Percentiles rank a stretch among this genome's conserved stretches.
Evolutionary conservation across 192 early-diverging fungal species (phyloP).

Genomic region (Rhizoclosmatium globosum): DNA sequence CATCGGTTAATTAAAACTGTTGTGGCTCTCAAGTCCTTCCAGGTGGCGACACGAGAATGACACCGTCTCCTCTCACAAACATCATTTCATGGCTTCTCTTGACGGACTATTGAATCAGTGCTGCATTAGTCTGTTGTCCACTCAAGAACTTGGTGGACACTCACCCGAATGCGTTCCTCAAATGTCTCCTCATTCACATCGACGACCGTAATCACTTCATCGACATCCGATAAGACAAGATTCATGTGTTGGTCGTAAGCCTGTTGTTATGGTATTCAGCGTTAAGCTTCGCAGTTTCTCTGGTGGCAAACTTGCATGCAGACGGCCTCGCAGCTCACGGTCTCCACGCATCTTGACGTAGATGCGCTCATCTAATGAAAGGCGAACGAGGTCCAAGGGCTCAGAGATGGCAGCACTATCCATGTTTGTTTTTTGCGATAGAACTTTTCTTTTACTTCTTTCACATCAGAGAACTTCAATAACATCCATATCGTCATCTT

Average conservation of each 20-base stretch:
- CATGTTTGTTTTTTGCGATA: background rate
- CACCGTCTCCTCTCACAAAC: conserved; percentile 98
- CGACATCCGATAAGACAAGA: conserved; percentile 94
- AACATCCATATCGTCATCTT: background rate
- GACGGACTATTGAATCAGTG: conserved; percentile 64
- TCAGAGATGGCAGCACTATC: background rate
- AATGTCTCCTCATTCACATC: conserved; percentile 86
- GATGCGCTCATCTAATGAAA: conserved; percentile 96
- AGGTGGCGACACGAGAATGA: conserved; percentile 85
- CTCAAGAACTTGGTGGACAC: background rate
- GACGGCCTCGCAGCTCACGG: conserved; percentile 87
- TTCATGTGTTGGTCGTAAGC: conserved; percentile 98
- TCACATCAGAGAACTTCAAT: background rate
- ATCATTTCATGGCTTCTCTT: conserved; percentile 92
- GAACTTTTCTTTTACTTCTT: background rate
- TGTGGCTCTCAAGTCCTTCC: conserved; percentile 7
- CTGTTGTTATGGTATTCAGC: conserved; percentile 45
- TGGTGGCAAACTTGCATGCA: conserved; percentile 72
- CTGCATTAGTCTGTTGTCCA: conserved; percentile 2
- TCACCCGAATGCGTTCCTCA: conserved; percentile 80
- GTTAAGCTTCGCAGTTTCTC: background rate
- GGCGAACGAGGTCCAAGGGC: conserved; percentile 93
- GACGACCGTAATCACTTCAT: conserved; percentile 91
- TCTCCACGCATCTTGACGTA: conserved; percentile 98
- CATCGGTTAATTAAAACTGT: too few species aligned